phyloP scores from a whole-genome alignment of 2,329 filamentous ascomycete species.

The Colletotrichum tanaceti region DNA sequence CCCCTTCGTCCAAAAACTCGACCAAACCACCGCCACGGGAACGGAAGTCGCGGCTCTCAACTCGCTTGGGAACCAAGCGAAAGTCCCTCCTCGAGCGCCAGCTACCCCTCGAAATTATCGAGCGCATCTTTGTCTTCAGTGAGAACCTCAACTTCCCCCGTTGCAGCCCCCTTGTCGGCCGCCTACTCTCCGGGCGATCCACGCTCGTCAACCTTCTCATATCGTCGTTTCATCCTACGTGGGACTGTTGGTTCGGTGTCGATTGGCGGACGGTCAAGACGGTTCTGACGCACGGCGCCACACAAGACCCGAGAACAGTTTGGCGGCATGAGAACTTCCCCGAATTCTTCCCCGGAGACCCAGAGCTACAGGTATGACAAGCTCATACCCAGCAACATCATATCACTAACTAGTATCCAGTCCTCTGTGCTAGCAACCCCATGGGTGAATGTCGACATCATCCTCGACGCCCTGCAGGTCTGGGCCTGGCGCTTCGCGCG shows the following conservation, averaged over 20 bases:
- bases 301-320: conserved; percentile 6
- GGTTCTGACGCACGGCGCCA: conserved; percentile 21
- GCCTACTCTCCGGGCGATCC: conserved; percentile 56
- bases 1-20: conserved; percentile 25
- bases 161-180: conserved; percentile 58
- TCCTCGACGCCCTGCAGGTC: conserved; percentile 60
- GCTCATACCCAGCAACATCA: neutral
- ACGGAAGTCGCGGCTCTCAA: conserved; percentile 13
- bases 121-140: conserved; percentile 64
- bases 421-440: conserved; percentile 56
- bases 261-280: conserved; percentile 24
- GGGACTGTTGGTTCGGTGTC: conserved; percentile 54
- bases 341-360: conserved; percentile 51
- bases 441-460: conserved; percentile 59
- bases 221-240: conserved; percentile 52
- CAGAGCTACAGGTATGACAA: conserved; percentile 57
- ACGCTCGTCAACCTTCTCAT: conserved; percentile 54
- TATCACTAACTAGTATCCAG: conserved; percentile 46
- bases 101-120: conserved; percentile 65
- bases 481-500: conserved; percentile 57
- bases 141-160: conserved; percentile 60
- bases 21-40: conserved; percentile 12
- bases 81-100: conserved; percentile 46
- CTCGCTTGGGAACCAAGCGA: conserved; percentile 14
- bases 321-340: conserved; percentile 28